phyloP scores from a whole-genome alignment of 78 protist species.

The Guillardia theta region DNA sequence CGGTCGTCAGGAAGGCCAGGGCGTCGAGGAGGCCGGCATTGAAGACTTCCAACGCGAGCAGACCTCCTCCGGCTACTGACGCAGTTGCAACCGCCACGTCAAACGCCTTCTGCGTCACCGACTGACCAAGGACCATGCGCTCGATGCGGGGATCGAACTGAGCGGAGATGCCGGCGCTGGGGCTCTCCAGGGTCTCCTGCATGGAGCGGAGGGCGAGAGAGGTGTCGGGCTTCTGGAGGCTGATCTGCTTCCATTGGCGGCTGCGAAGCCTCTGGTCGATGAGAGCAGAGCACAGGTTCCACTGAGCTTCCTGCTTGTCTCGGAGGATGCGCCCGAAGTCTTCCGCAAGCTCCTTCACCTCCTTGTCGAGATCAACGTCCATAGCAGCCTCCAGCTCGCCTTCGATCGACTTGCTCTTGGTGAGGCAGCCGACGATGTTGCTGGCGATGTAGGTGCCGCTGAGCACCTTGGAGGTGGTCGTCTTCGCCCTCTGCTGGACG shows the following conservation, averaged over 20 bases:
- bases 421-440: not conserved
- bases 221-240: not conserved
- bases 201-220: not conserved
- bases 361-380: not conserved
- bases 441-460: not conserved
- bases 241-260: not conserved
- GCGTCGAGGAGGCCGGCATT: not conserved
- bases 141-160: not conserved
- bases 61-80: not conserved
- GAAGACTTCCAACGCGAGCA: not conserved
- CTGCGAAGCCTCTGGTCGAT: not conserved
- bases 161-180: too few relatives aligned
- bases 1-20: not conserved
- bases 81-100: not conserved
- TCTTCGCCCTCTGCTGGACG: not conserved
- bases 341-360: not conserved
- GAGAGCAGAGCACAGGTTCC: not conserved
- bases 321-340: not conserved
- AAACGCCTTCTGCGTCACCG: not conserved
- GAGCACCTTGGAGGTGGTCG: not conserved
- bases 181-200: not conserved
- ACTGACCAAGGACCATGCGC: not conserved
- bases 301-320: not conserved
- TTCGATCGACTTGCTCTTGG: not conserved
- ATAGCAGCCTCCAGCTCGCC: not conserved